Evolutionary conservation across 2,329 filamentous ascomycete species (phyloP), one percentile per base, ranked within the genome.

Genomic region (Fusarium sp.): DNA sequence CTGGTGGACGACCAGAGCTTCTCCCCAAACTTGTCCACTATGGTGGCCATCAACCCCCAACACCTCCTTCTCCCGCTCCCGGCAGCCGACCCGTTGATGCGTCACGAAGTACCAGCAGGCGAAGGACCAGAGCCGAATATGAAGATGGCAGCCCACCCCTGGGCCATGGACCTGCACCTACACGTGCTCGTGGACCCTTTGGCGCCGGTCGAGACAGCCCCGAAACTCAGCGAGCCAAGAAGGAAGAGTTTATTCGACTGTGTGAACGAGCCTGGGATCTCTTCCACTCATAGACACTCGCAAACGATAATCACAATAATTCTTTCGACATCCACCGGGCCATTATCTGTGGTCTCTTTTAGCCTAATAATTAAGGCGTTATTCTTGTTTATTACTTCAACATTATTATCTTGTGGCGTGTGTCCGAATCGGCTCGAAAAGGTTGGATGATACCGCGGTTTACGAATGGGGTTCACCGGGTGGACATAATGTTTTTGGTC

Each of bases 11-110:
- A 61, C 92, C 97, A 61, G 96, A 99, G 63, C 85, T 98, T 16
- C 85, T 98, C 53, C 96, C 96, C 24, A 96, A 95, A 80, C 89
- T 98, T 61, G 93, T 99, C 16, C 96, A 98, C 81, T 99, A 99
- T 79, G 94, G 92, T 41, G 94, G 94, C 48, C 94, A 97, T 77
- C 95, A 97, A 79, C 94, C 95, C 42, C 94, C 94, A 6, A 97
- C 94, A 4, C 94, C 95, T 37, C 94, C 94, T 7, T 97, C 94
- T 46, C 93, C 92, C 16, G 86, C 90, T 77, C 85, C 90, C 58
- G 85, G 85, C 57, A 80, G 78, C 71, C 81, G 77, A 77, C 76
- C 78, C 74, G 73, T 77, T 67, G 86, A 89, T 70, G 80, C 83
- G 63, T 84, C 82, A 70, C 87, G 87, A 77, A 89, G 88, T 75